Percentiles rank a stretch among this genome's conserved stretches.
phyloP scores from a whole-genome alignment of 495 filamentous ascomycete species.

The Aspergillus saccharolyticus region DNA sequence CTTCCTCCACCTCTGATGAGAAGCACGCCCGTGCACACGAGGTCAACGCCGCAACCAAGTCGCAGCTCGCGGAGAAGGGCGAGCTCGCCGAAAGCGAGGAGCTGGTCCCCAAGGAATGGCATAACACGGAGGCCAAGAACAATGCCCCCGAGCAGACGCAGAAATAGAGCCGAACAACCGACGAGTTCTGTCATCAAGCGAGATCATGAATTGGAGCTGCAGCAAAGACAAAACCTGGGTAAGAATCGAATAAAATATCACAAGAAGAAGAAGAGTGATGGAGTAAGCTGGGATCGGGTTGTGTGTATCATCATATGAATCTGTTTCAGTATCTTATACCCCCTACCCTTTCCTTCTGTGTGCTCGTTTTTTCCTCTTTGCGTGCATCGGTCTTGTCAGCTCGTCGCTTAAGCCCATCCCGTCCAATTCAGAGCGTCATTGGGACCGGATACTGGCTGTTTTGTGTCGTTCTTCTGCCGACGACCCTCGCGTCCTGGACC shows the following conservation, averaged over 20 bases:
- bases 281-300: slow-evolving; percentile 14
- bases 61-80: slow-evolving; percentile 17
- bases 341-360: background rate
- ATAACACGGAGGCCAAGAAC: slow-evolving; percentile 40
- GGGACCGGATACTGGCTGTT: background rate
- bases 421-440: background rate
- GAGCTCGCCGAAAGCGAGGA: slow-evolving; percentile 36
- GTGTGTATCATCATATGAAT: slow-evolving; percentile 19
- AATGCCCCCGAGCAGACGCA: slow-evolving; percentile 23
- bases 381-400: slow-evolving; percentile 14
- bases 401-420: background rate
- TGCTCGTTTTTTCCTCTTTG: background rate
- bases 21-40: slow-evolving; percentile 26
- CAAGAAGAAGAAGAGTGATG: background rate
- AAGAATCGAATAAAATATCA: background rate
- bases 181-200: background rate
- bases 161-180: slow-evolving; percentile 21
- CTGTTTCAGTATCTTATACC: slow-evolving; percentile 1
- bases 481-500: background rate
- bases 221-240: background rate
- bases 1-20: slow-evolving; percentile 21
- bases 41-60: slow-evolving; percentile 21
- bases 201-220: background rate
- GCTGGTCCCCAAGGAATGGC: slow-evolving; percentile 47
- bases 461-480: background rate